Evolutionary conservation across 257 asterid species (phyloP).

Genomic region (Plantago major): DNA sequence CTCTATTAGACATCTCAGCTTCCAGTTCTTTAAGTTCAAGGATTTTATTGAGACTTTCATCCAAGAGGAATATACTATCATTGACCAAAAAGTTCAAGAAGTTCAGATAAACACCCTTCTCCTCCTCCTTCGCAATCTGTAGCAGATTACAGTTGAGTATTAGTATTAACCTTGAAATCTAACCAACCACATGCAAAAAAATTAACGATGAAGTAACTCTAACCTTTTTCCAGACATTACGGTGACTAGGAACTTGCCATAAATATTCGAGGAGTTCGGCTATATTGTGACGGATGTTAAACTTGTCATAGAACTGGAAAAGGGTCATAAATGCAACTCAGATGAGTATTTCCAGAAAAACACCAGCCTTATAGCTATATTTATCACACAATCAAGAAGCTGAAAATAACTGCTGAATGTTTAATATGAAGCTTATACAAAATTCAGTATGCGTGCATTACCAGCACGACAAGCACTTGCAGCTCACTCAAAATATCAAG

Average conservation of each 20-base stretch:
- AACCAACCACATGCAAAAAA: not conserved
- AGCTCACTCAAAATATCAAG: too few species aligned
- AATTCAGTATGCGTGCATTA: too few species aligned
- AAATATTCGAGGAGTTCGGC: slow-evolving; percentile 96
- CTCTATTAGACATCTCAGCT: slow-evolving; percentile 94
- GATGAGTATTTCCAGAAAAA: slow-evolving; percentile 2
- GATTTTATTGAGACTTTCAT: slow-evolving; percentile 96
- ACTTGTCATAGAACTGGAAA: slow-evolving; percentile 94
- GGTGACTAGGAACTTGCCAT: slow-evolving; percentile 99
- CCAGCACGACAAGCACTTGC: too few species aligned
- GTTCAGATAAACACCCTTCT: slow-evolving; percentile 92
- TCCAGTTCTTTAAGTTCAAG: slow-evolving; percentile 91
- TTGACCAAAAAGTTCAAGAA: slow-evolving; percentile 86
- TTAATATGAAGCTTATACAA: too few species aligned
- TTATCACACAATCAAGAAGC: too few species aligned
- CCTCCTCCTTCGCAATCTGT: slow-evolving; percentile 96
- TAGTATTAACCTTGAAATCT: slow-evolving; percentile 5
- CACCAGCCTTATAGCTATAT: not conserved
- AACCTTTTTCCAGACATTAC: slow-evolving; percentile 96
- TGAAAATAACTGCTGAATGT: too few species aligned
- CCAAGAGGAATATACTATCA: slow-evolving; percentile 91
- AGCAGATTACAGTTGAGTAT: slow-evolving; percentile 18
- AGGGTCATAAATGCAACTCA: slow-evolving; percentile 25
- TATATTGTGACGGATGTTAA: slow-evolving; percentile 95
- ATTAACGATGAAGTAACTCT: not conserved